Percentiles rank a stretch among this genome's conserved stretches.
phyloP scores from a whole-genome alignment of 768 basidiomycete species.

The Xanthoconium stramineum region DNA sequence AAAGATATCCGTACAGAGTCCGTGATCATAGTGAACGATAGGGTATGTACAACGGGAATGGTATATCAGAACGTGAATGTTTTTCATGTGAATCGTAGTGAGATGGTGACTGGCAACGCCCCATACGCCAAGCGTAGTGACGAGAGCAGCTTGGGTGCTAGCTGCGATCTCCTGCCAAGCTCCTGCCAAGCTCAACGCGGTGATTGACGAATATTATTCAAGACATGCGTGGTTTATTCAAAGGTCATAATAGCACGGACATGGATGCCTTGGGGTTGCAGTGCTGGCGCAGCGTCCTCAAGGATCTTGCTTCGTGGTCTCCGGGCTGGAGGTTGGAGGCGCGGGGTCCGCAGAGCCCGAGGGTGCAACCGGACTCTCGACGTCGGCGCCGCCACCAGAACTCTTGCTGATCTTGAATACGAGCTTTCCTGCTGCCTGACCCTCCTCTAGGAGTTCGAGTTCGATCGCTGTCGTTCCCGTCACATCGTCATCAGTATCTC shows the following conservation, averaged over 20 bases:
- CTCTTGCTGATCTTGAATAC: conserved; percentile 27
- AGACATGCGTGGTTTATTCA: conserved; percentile 1
- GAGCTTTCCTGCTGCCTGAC: conserved; percentile 29
- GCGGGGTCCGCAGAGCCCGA: not conserved
- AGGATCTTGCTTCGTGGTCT: not conserved
- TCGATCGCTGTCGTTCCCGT: conserved; percentile 20
- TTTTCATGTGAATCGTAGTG: not conserved
- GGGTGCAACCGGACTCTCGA: not conserved
- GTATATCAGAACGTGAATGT: conserved; percentile 2
- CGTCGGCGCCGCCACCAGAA: not conserved
- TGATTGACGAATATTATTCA: conserved; percentile 11
- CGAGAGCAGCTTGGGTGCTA: too few species aligned
- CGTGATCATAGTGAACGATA: not conserved
- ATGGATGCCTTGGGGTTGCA: not conserved
- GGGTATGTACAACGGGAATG: conserved; percentile 20
- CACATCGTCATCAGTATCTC: not conserved
- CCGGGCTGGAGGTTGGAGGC: conserved; percentile 2
- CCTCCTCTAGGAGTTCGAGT: conserved; percentile 31
- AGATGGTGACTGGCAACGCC: not conserved
- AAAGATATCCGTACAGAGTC: not conserved
- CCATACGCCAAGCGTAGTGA: too few species aligned
- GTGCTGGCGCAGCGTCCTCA: not conserved
- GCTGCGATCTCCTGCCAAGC: not conserved
- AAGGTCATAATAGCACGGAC: conserved; percentile 2
- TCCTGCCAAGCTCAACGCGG: not conserved